Evolutionary conservation across 352 stramenopile species (phyloP).

Genomic region (Pythium scleroteichum): DNA sequence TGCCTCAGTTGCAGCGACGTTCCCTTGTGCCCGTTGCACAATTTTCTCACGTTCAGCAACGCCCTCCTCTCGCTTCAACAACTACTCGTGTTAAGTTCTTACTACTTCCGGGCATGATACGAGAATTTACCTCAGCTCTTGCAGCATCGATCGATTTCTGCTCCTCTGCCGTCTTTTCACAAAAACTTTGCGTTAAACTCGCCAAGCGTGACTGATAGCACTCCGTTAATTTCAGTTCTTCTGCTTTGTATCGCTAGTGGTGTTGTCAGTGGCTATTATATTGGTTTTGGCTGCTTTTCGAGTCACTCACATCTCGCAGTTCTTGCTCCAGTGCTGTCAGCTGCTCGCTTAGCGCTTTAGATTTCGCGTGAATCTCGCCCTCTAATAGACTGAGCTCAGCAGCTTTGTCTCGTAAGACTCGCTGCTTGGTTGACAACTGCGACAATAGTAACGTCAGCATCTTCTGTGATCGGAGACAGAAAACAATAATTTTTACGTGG

Average conservation of each 20-base stretch:
- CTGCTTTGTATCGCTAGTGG: background rate
- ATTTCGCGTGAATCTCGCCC: constrained; percentile 17
- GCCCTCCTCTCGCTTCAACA: no score
- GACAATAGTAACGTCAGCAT: no score
- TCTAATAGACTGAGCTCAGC: constrained; percentile 33
- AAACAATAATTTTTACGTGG: constrained; percentile 28
- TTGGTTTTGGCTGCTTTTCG: no score
- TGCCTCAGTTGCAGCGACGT: no score
- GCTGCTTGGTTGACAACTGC: constrained; percentile 44
- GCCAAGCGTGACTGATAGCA: constrained; percentile 13
- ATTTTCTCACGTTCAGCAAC: no score
- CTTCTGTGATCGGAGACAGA: background rate
- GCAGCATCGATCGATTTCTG: background rate
- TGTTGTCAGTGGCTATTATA: no score
- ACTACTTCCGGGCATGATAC: no score
- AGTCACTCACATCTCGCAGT: constrained; percentile 11
- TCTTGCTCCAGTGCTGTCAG: constrained; percentile 15
- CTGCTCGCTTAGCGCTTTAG: background rate
- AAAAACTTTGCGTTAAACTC: no score
- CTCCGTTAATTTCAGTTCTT: constrained; percentile 1
- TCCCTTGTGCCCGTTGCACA: no score
- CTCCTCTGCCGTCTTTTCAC: background rate
- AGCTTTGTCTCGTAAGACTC: constrained; percentile 46
- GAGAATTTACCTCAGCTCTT: background rate
- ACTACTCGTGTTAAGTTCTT: no score